Evolutionary conservation across 371 early-diverging fungal genomes (phyloP).

Genomic region (Mucor lusitanicus): DNA sequence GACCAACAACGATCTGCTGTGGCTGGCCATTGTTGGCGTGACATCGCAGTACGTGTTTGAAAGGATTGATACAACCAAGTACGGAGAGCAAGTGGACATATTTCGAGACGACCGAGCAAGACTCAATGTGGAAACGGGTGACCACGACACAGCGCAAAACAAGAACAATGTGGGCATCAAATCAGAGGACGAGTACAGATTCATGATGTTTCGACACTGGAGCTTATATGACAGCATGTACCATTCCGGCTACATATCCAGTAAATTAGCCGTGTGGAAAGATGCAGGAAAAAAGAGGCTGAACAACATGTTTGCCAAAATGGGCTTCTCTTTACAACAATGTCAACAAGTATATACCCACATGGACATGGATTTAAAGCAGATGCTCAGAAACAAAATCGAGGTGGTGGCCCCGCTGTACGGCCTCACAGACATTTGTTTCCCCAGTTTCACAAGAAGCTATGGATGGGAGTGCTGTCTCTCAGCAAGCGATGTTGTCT

Average conservation of each 20-base stretch:
- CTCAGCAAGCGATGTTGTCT: constrained; percentile 83
- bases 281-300: constrained; percentile 78
- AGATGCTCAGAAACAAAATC: constrained; percentile 64
- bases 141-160: constrained; percentile 1
- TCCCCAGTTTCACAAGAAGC: constrained; percentile 78
- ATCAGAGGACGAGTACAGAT: constrained; percentile 72
- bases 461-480: constrained; percentile 77
- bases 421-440: constrained; percentile 75
- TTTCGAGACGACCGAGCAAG: constrained; percentile 65
- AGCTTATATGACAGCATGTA: constrained; percentile 85
- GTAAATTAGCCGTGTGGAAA: constrained; percentile 85
- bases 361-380: constrained; percentile 79
- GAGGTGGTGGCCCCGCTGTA: constrained; percentile 74
- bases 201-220: constrained; percentile 92
- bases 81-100: constrained; percentile 49
- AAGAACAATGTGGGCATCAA: constrained; percentile 23
- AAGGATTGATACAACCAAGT: constrained; percentile 58
- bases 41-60: constrained; percentile 74
- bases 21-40: constrained; percentile 74
- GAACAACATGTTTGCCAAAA: constrained; percentile 80
- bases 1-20: constrained; percentile 61
- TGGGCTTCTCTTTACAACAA: constrained; percentile 81
- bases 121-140: constrained; percentile 36
- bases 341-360: constrained; percentile 74
- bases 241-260: constrained; percentile 83